These are phyloP conservation scores for Apostasia shenzhenica DNA, from an alignment of 106 monocot species.

Conservation along the genomic window DNA sequence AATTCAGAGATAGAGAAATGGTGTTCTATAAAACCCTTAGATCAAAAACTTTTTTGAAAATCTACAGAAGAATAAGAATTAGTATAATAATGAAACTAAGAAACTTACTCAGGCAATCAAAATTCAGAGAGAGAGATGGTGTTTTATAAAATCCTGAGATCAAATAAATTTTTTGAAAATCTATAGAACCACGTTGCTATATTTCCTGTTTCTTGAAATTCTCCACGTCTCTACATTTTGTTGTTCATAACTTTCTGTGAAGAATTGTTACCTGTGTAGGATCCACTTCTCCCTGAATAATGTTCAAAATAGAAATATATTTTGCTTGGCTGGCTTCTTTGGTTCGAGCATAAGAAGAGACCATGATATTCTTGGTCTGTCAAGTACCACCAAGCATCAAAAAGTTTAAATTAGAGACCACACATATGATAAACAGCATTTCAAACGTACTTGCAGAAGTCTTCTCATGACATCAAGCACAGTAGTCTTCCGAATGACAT, in stretches of 20 bases:
- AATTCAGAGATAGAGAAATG: no score
- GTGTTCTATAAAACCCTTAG: no score
- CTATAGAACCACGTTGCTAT: no score
- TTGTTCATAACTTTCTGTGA: neutral
- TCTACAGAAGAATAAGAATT: no score
- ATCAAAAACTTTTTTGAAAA: no score
- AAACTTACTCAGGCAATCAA: no score
- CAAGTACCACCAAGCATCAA: constrained; percentile 9
- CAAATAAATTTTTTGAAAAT: no score
- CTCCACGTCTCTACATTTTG: no score
- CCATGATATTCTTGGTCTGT: constrained; percentile 98
- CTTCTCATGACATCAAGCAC: constrained; percentile 99
- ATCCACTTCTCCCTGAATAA: constrained; percentile 98
- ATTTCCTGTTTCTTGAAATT: no score
- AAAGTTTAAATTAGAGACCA: neutral
- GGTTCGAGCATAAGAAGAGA: constrained; percentile 96
- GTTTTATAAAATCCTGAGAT: no score
- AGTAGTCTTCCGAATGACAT: constrained; percentile 95
- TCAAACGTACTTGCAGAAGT: constrained; percentile 60
- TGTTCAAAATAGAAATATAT: constrained; percentile 96
- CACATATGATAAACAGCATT: neutral
- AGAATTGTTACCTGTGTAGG: constrained; percentile 78
- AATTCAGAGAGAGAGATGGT: no score
- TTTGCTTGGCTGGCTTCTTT: constrained; percentile 99
- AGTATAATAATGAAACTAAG: no score